Evolutionary conservation across 179 eudicot species (phyloP).

Genomic region (Heliamphora pulchella): DNA sequence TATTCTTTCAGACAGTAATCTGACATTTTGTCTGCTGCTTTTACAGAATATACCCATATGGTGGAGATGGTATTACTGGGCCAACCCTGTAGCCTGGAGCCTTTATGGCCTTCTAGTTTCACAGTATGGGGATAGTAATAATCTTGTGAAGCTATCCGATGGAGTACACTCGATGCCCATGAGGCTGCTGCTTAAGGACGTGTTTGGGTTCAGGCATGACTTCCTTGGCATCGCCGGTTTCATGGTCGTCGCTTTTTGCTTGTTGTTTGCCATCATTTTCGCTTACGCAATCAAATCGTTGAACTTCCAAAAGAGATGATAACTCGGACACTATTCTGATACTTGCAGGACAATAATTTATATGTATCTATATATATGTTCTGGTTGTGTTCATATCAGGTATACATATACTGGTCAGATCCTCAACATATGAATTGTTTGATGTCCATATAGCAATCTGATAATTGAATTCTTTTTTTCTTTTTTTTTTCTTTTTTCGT

Average conservation of each 20-base stretch:
- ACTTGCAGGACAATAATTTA: too few relatives aligned
- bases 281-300: conserved; percentile 61
- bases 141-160: conserved; percentile 51
- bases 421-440: too few relatives aligned
- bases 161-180: conserved; percentile 43
- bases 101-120: conserved; percentile 80
- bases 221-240: conserved; percentile 46
- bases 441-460: too few relatives aligned
- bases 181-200: conserved; percentile 45
- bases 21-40: too few relatives aligned
- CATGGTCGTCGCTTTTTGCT: conserved; percentile 58
- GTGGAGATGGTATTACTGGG: conserved; percentile 98
- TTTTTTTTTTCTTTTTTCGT: too few relatives aligned
- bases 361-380: too few relatives aligned
- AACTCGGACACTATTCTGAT: too few relatives aligned
- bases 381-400: too few relatives aligned
- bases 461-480: too few relatives aligned
- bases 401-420: too few relatives aligned
- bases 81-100: conserved; percentile 79
- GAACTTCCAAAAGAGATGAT: conserved; percentile 85
- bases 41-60: conserved; percentile 74
- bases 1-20: too few relatives aligned
- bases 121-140: conserved; percentile 64
- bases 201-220: conserved; percentile 65
- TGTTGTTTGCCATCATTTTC: conserved; percentile 57